A percentile compares a stretch with the other conserved stretches of the same genome.
Evolutionary conservation across 441 rosid genomes (phyloP).

Genomic region (Euphorbia celastroides): DNA sequence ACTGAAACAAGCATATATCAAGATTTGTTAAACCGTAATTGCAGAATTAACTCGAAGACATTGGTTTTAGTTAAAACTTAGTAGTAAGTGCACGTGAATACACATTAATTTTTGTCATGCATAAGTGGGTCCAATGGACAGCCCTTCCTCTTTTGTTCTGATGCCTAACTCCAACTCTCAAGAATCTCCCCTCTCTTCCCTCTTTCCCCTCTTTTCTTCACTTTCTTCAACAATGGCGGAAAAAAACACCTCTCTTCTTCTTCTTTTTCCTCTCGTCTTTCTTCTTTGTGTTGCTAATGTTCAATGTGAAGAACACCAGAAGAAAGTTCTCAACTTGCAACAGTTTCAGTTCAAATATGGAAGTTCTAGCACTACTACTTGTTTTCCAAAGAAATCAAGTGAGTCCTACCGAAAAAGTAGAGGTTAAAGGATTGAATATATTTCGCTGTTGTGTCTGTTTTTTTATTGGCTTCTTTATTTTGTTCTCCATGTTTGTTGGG

Average conservation of each 20-base stretch:
- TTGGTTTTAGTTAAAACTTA: background rate
- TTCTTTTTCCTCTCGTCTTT: slow-evolving; percentile 20
- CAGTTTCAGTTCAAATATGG: slow-evolving; percentile 34
- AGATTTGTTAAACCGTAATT: background rate
- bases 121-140: slow-evolving; percentile 37
- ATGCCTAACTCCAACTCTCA: slow-evolving; percentile 52
- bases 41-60: too few species aligned
- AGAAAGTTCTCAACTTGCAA: slow-evolving; percentile 40
- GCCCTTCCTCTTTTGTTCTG: background rate
- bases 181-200: slow-evolving; percentile 36
- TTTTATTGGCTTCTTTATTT: slow-evolving; percentile 14
- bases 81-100: slow-evolving; percentile 61
- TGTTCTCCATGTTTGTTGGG: slow-evolving; percentile 30
- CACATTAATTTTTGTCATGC: slow-evolving; percentile 75
- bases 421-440: background rate
- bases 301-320: slow-evolving; percentile 27
- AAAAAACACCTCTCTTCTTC: slow-evolving; percentile 17
- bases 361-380: slow-evolving; percentile 21
- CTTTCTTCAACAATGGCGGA: slow-evolving; percentile 29
- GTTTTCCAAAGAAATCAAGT: slow-evolving; percentile 61
- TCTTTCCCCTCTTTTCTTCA: background rate
- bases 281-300: slow-evolving; percentile 21
- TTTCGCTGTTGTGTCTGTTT: background rate
- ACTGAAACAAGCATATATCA: background rate
- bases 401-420: slow-evolving; percentile 16